These are phyloP conservation scores for Calocera cornea DNA, from an alignment of 768 basidiomycete genomes.

Conservation along the genomic window DNA sequence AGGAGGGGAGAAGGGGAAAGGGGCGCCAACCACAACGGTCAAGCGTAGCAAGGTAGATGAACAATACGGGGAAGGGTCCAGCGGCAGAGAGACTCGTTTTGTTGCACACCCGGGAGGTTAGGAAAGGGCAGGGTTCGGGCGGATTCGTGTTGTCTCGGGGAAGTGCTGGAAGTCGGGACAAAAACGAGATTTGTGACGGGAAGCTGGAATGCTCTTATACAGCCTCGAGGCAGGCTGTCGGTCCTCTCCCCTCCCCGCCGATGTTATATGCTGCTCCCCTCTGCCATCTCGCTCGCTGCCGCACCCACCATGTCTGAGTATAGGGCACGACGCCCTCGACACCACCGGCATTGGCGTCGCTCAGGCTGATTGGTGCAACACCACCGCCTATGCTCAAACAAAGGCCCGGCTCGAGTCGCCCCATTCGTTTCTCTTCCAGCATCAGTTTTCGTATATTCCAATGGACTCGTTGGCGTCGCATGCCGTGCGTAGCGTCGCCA, in stretches of 20 bases:
- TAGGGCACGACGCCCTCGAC: no score
- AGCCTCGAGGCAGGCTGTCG: neutral
- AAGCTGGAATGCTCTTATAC: neutral
- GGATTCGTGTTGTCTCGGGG: neutral
- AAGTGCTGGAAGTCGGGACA: neutral
- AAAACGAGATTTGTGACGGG: neutral
- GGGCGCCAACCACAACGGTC: neutral
- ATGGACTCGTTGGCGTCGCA: no score
- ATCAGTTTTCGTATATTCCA: no score
- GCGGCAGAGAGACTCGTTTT: neutral
- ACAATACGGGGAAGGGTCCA: neutral
- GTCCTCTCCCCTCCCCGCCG: neutral
- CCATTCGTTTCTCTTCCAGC: no score
- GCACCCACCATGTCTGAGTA: no score
- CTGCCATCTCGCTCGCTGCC: no score
- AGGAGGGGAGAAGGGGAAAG: neutral
- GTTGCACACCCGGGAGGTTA: neutral
- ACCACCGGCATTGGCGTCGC: no score
- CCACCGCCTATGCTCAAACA: no score
- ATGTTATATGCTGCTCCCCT: no score
- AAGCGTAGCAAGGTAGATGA: conserved; percentile 2
- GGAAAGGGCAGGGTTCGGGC: neutral
- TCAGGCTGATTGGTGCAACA: no score
- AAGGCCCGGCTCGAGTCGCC: no score
- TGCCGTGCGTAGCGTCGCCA: no score